Evolutionary conservation across 1,284 basidiomycete genomes (phyloP).

Genomic region (Marasmius tenuissimus): DNA sequence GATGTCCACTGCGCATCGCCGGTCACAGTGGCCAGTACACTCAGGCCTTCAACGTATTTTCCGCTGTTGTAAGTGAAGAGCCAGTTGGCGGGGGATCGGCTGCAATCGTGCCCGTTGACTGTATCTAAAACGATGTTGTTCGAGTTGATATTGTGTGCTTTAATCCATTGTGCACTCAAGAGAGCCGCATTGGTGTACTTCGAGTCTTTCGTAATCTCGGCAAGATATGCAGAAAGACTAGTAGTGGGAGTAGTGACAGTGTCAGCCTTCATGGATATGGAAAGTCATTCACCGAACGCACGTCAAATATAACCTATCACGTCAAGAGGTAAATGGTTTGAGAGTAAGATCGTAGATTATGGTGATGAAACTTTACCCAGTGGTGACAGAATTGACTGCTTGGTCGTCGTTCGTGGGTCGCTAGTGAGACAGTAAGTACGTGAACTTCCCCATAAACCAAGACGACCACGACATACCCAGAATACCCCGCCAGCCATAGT

Average conservation of each 20-base stretch:
- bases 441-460: background rate
- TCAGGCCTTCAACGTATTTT: constrained; percentile 50
- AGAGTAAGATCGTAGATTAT: background rate
- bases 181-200: constrained; percentile 47
- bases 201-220: constrained; percentile 40
- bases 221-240: constrained; percentile 48
- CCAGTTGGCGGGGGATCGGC: constrained; percentile 39
- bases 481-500: constrained; percentile 54
- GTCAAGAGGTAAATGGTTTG: background rate
- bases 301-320: constrained; percentile 35
- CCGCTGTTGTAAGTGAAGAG: constrained; percentile 54
- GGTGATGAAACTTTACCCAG: constrained; percentile 35
- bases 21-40: constrained; percentile 41
- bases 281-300: constrained; percentile 14
- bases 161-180: constrained; percentile 46
- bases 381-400: constrained; percentile 46
- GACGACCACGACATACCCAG: constrained; percentile 34
- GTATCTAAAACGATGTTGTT: constrained; percentile 45
- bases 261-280: background rate
- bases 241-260: background rate
- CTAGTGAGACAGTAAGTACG: constrained; percentile 20
- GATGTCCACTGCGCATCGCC: constrained; percentile 38
- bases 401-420: constrained; percentile 39
- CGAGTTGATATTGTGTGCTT: constrained; percentile 40
- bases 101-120: constrained; percentile 43